These are phyloP conservation scores for Phoma sp. DNA, from an alignment of 2,329 filamentous ascomycete species.

Conservation along the genomic window DNA sequence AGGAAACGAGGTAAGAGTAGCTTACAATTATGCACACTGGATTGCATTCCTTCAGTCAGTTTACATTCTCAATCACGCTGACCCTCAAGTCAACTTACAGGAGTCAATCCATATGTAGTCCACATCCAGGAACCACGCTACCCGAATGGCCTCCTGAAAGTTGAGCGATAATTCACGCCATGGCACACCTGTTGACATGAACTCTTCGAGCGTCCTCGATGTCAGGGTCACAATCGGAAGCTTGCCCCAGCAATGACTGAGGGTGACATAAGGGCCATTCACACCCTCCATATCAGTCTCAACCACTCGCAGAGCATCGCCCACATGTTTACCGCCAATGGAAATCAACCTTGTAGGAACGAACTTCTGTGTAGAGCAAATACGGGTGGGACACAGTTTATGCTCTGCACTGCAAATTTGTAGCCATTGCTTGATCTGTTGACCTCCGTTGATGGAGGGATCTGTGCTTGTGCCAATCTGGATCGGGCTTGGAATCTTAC, in stretches of 20 bases:
- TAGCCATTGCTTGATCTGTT: conserved; percentile 24
- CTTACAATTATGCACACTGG: conserved; percentile 31
- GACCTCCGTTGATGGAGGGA: conserved; percentile 1
- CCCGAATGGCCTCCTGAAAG: conserved; percentile 33
- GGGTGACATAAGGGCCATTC: conserved; percentile 26
- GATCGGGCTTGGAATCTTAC: conserved; percentile 11
- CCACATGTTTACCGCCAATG: conserved; percentile 10
- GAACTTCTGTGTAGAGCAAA: conserved; percentile 9
- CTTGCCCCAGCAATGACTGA: conserved; percentile 34
- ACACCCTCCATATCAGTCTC: conserved; percentile 20
- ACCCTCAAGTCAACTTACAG: no score
- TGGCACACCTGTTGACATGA: conserved; percentile 24
- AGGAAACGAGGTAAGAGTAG: no score
- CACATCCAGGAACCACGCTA: conserved; percentile 27
- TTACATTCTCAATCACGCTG: no score
- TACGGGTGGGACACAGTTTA: conserved; percentile 23
- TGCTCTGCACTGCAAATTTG: conserved; percentile 25
- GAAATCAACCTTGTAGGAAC: conserved; percentile 33
- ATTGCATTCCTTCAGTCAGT: no score
- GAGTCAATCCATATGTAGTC: conserved; percentile 39
- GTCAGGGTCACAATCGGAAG: conserved; percentile 12
- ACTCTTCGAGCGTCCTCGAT: conserved; percentile 8
- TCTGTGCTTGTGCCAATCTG: conserved; percentile 17
- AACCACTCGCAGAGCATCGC: conserved; percentile 18
- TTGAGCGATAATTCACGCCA: conserved; percentile 25